Conservation (phyloP, 2,329 filamentous ascomycete species). For the Stemphylium vesicarium region DNA sequence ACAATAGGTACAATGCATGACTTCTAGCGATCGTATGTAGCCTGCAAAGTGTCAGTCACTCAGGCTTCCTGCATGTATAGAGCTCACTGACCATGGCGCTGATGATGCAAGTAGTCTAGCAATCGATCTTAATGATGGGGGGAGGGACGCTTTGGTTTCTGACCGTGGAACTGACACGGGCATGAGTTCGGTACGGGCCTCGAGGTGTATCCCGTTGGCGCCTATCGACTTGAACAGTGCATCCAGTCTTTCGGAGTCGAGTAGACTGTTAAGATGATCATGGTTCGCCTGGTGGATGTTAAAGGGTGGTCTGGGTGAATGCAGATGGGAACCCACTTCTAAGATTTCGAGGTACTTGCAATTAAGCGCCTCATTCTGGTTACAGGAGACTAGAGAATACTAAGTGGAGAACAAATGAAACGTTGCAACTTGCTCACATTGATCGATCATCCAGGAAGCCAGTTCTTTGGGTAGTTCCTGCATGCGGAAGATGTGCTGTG, state of each 20-base stretch:
- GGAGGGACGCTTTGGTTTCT: constrained; percentile 20
- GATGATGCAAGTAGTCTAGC: constrained; percentile 31
- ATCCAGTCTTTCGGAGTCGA: constrained; percentile 52
- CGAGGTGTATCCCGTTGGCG: constrained; percentile 44
- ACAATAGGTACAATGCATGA: constrained; percentile 34
- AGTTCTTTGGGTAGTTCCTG: constrained; percentile 48
- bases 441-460: constrained; percentile 52
- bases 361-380: constrained; percentile 45
- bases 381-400: constrained; percentile 32
- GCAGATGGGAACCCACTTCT: constrained; percentile 18
- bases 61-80: not conserved
- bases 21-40: constrained; percentile 27
- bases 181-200: constrained; percentile 4
- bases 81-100: constrained; percentile 32
- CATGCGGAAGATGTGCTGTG: constrained; percentile 46
- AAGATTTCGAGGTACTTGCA: constrained; percentile 45
- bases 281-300: constrained; percentile 21
- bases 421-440: constrained; percentile 28
- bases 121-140: constrained; percentile 31
- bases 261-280: constrained; percentile 41
- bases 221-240: constrained; percentile 66
- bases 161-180: constrained; percentile 12
- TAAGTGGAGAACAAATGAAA: constrained; percentile 18
- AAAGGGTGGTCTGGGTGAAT: constrained; percentile 1
- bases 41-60: constrained; percentile 22